Conservation (phyloP, 1,284 basidiomycete species). For the Puccinia brachypodii region DNA sequence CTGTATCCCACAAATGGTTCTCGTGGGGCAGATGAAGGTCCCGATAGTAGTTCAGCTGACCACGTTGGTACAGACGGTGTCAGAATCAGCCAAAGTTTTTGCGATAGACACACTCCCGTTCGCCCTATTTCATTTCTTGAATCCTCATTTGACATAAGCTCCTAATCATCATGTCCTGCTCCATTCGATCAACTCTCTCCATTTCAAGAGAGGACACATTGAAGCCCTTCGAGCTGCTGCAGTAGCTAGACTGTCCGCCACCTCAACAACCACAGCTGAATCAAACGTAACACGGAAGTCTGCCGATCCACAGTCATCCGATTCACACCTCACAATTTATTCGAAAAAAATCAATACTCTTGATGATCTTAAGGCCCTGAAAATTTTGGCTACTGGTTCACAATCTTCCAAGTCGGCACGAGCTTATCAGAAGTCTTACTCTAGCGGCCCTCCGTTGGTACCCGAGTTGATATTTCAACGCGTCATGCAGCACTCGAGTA, state of each 20-base stretch:
- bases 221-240: slow-evolving; percentile 66
- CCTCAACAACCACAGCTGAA: not conserved
- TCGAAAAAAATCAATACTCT: slow-evolving; percentile 44
- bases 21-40: not conserved
- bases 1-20: slow-evolving; percentile 7
- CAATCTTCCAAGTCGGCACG: slow-evolving; percentile 60
- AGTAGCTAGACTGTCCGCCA: slow-evolving; percentile 54
- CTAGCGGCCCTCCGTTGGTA: slow-evolving; percentile 62
- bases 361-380: slow-evolving; percentile 27
- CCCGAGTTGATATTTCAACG: slow-evolving; percentile 64
- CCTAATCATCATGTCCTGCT: not conserved
- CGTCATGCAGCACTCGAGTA: slow-evolving; percentile 74
- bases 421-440: slow-evolving; percentile 63
- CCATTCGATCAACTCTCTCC: not conserved
- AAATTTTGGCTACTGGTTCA: slow-evolving; percentile 40
- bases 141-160: not conserved
- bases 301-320: not conserved
- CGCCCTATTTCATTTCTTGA: slow-evolving; percentile 54
- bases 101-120: slow-evolving; percentile 85
- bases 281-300: not conserved
- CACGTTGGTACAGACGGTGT: slow-evolving; percentile 14
- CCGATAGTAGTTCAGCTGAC: not conserved
- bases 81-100: slow-evolving; percentile 68
- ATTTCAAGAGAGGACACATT: slow-evolving; percentile 66
- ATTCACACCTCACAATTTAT: slow-evolving; percentile 11